These are phyloP conservation scores for Pseudonitzschia multiseries DNA, from an alignment of 108 stramenopile species.

Conservation along the genomic window DNA sequence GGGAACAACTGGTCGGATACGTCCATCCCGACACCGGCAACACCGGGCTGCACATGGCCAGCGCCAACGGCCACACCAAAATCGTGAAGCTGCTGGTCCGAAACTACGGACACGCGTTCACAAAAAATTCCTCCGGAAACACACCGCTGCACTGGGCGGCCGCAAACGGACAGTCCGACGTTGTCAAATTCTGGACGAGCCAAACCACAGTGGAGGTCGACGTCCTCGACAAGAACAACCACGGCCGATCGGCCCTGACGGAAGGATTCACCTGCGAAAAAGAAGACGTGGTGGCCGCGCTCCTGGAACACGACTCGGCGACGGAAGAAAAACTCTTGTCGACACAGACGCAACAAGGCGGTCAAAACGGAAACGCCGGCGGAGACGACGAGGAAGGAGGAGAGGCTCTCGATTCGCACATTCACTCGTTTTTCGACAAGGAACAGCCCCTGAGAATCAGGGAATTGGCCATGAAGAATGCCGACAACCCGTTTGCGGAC, in stretches of 20 bases:
- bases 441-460: conserved; percentile 29
- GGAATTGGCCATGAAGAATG: conserved; percentile 55
- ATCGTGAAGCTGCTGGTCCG: conserved; percentile 52
- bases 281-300: conserved; percentile 55
- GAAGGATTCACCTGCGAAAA: conserved; percentile 79
- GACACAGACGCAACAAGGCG: conserved; percentile 6
- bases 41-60: conserved; percentile 80
- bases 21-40: conserved; percentile 35
- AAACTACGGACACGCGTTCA: conserved; percentile 26
- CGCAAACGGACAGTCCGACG: conserved; percentile 55
- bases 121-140: conserved; percentile 66
- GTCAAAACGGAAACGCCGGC: neutral
- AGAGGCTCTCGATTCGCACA: conserved; percentile 8
- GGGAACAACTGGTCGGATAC: conserved; percentile 24
- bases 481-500: conserved; percentile 79
- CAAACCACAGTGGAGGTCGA: conserved; percentile 51
- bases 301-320: conserved; percentile 86
- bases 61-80: conserved; percentile 71
- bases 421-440: conserved; percentile 59
- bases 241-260: conserved; percentile 83
- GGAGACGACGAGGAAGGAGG: conserved; percentile 1
- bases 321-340: conserved; percentile 77
- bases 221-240: conserved; percentile 72
- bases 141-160: conserved; percentile 90
- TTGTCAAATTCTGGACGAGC: conserved; percentile 55